Conservation (phyloP, 805 yeast species). For the Wickerhamomyces ciferrii region DNA sequence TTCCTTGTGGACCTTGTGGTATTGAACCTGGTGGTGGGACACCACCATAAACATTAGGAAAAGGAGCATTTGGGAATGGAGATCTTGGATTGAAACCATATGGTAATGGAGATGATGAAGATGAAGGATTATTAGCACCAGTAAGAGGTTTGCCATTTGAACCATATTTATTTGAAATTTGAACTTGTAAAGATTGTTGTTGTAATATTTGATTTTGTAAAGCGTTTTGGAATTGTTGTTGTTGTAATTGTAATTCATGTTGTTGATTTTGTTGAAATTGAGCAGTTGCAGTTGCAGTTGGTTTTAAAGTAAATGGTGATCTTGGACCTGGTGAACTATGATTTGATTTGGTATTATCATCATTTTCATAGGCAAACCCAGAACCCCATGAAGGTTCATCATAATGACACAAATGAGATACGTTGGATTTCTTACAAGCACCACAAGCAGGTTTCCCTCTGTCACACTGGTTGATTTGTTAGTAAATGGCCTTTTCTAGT, state of each 20-base stretch:
- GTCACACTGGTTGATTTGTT: conserved; percentile 18
- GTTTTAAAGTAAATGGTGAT: conserved; percentile 2
- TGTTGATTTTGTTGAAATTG: conserved; percentile 6
- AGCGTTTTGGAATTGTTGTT: conserved; percentile 14
- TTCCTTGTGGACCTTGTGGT: no score
- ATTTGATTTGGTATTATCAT: not conserved
- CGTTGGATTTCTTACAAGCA: conserved; percentile 20
- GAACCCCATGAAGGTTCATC: conserved; percentile 17
- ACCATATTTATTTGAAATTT: conserved; percentile 19
- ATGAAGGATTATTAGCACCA: not conserved
- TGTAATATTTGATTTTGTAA: conserved; percentile 12
- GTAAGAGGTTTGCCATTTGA: conserved; percentile 9
- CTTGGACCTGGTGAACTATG: conserved; percentile 3
- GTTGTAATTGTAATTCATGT: conserved; percentile 10
- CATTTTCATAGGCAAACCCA: not conserved
- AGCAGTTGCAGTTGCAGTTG: conserved; percentile 2
- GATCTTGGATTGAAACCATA: not conserved
- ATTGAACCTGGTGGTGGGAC: no score
- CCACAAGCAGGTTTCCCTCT: conserved; percentile 21
- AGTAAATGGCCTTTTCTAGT: not conserved
- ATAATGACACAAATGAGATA: conserved; percentile 19
- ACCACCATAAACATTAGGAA: no score
- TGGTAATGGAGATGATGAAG: not conserved
- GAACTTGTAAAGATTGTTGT: conserved; percentile 13
- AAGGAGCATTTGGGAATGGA: no score